Conservation (phyloP, 2,329 filamentous ascomycete genomes). For the Diaporthe velutina region DNA sequence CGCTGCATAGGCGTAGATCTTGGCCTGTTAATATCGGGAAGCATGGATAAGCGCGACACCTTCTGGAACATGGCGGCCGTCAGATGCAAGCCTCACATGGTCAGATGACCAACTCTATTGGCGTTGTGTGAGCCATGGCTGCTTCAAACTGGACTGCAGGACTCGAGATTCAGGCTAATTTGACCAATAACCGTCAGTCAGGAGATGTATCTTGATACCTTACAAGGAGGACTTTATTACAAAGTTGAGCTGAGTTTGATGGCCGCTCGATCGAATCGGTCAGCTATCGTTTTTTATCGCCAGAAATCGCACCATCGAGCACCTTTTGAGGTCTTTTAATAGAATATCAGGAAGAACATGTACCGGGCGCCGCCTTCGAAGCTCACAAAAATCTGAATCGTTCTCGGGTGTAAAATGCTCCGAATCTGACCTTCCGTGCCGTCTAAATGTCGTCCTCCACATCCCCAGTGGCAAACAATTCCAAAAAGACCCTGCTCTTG, state of each 20-base stretch:
- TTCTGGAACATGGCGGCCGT: constrained; percentile 31
- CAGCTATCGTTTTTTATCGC: background rate
- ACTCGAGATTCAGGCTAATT: background rate
- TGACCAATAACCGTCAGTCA: no score
- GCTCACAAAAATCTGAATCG: no score
- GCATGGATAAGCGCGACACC: background rate
- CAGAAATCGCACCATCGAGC: background rate
- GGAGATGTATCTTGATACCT: background rate
- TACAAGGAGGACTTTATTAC: background rate
- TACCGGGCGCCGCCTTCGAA: no score
- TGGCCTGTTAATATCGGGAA: background rate
- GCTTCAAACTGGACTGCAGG: background rate
- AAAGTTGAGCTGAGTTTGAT: constrained; percentile 7
- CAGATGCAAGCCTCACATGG: constrained; percentile 28
- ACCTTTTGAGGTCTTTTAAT: background rate
- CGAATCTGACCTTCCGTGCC: no score
- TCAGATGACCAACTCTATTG: constrained; percentile 52
- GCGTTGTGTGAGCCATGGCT: background rate
- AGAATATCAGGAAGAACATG: no score
- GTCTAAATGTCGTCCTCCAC: constrained; percentile 45
- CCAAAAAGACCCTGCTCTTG: constrained; percentile 72
- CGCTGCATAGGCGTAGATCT: constrained; percentile 15
- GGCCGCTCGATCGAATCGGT: background rate
- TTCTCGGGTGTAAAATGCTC: no score
- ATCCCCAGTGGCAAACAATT: constrained; percentile 75